phyloP scores from a whole-genome alignment of 768 basidiomycete genomes.

The Russula sp. region DNA sequence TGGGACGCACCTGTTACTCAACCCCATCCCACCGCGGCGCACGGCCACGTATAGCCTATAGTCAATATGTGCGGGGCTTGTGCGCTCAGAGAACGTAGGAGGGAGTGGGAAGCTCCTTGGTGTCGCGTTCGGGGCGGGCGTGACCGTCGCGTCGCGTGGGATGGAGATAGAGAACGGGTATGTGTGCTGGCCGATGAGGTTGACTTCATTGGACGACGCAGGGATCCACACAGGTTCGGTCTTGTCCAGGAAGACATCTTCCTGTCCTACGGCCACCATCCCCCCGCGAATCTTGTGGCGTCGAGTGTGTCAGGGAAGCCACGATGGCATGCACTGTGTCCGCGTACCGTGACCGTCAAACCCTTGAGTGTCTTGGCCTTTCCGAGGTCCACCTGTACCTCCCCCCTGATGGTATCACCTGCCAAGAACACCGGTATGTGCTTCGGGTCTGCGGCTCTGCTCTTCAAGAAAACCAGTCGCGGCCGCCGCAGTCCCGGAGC shows the following conservation, averaged over 20 bases:
- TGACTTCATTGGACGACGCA: conserved; percentile 3
- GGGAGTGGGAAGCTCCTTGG: conserved; percentile 5
- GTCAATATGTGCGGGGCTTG: conserved; percentile 50
- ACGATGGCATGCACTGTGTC: neutral
- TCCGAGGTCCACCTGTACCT: conserved; percentile 10
- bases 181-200: conserved; percentile 7
- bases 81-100: conserved; percentile 33
- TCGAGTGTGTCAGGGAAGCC: no score
- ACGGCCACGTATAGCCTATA: conserved; percentile 48
- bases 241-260: conserved; percentile 16
- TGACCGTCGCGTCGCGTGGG: conserved; percentile 1
- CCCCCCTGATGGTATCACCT: conserved; percentile 15
- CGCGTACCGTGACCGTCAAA: conserved; percentile 10
- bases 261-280: conserved; percentile 13
- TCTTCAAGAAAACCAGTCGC: conserved; percentile 14
- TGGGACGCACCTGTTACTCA: conserved; percentile 42
- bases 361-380: conserved; percentile 18
- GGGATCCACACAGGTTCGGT: conserved; percentile 14
- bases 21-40: conserved; percentile 42
- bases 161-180: conserved; percentile 16
- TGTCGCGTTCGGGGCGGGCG: neutral
- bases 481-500: neutral
- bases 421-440: conserved; percentile 13
- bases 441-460: conserved; percentile 17
- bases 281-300: conserved; percentile 11